Evolutionary conservation across 768 basidiomycete genomes (phyloP), one percentile per base, ranked within the genome.

Genomic region (Collybia mongolica): DNA sequence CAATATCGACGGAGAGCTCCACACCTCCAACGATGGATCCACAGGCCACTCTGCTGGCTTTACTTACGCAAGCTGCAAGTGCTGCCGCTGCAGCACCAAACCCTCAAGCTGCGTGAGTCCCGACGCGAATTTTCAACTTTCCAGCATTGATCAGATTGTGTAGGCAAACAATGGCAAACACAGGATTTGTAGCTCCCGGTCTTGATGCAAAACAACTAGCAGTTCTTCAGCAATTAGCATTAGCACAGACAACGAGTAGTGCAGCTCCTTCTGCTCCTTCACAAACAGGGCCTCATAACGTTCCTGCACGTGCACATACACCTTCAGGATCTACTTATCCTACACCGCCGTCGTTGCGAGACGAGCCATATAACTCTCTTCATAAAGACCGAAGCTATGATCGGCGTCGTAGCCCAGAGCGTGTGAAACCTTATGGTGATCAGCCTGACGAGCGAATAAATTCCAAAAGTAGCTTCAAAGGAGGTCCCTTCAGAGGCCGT

Each of bases 151-250:
- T 32, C 14, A 32, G 14, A 32, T 32, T 28, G 14, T 55, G 7
- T 57, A 86, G 84, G 72, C 86, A 86, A 85, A 81, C 71, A 81
- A 61, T 64, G 53, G 60, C 81, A 83, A 87, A 82, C 61, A 80
- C 66, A 5, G 59, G 61, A n/a, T 54, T 66, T 37, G 60, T 70
- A 24, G 45, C 65, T 46, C 54, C 69, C 37, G 64, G 63, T 49
- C 69, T 81, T 59, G 79, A 81, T 54, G 67, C 78, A 45, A 69
- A 74, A 53, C 86, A 87, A 63, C 70, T 92, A 48, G 83, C 86
- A 42, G 72, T 89, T 56, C 72, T 93, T 60, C 88, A 90, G 62
- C 89, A 90, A 63, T 76, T 92, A 64, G 77, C 86, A 61, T 76
- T 92, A 63, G 77, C 88, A 46, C 81, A 83, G 60, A 79, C 80